Conservation (phyloP, 2,329 filamentous ascomycete genomes). For the Elsinoe necatrix region DNA sequence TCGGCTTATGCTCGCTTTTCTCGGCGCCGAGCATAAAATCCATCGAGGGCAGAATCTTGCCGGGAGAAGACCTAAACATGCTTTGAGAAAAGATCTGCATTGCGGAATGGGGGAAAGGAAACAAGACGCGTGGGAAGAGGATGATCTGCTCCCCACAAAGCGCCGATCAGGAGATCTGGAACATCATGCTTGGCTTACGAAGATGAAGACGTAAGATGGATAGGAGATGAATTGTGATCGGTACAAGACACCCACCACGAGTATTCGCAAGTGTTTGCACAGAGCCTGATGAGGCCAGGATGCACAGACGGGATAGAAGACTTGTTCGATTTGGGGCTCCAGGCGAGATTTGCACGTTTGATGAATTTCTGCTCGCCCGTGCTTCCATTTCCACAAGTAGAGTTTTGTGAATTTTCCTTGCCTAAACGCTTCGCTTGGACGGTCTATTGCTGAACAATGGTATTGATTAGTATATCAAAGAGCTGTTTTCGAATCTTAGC, state of each 20-base stretch:
- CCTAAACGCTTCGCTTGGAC: not conserved
- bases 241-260: too few species aligned
- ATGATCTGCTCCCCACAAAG: slow-evolving; percentile 7
- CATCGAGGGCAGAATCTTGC: not conserved
- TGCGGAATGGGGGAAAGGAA: not conserved
- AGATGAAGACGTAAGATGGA: not conserved
- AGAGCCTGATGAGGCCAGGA: not conserved
- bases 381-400: not conserved
- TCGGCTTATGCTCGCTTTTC: not conserved
- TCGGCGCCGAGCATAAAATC: not conserved
- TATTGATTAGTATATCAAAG: too few species aligned
- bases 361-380: slow-evolving; percentile 2
- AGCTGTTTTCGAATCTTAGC: too few species aligned
- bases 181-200: not conserved
- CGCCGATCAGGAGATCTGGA: slow-evolving; percentile 10
- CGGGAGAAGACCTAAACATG: not conserved
- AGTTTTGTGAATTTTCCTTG: not conserved
- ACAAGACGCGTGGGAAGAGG: slow-evolving; percentile 2
- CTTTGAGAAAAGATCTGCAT: not conserved
- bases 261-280: too few species aligned
- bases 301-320: not conserved
- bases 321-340: not conserved
- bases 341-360: not conserved
- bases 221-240: not conserved
- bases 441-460: too few species aligned